phyloP scores from a whole-genome alignment of 1,284 basidiomycete genomes.

The Bondarzewia mesenterica region DNA sequence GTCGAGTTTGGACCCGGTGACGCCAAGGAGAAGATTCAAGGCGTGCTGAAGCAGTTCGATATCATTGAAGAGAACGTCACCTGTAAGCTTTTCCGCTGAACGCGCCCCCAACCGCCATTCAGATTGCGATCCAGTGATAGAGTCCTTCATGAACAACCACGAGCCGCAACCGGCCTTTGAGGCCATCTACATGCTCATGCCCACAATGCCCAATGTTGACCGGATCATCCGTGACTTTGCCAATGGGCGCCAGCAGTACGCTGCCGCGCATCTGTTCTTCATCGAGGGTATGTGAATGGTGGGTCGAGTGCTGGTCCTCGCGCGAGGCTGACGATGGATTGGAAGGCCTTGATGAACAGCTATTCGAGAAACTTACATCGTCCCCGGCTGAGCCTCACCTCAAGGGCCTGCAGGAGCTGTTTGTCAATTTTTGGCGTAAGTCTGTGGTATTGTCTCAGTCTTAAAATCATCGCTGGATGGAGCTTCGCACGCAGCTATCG shows the following conservation, averaged over 20 bases:
- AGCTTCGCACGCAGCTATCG: slow-evolving; percentile 55
- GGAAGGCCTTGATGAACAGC: slow-evolving; percentile 68
- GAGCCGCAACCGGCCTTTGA: slow-evolving; percentile 78
- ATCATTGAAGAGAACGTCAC: slow-evolving; percentile 93
- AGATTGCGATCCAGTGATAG: slow-evolving; percentile 49
- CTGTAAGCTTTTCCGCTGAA: slow-evolving; percentile 42
- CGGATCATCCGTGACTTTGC: slow-evolving; percentile 85
- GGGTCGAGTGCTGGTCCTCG: neutral
- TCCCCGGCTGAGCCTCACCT: slow-evolving; percentile 69
- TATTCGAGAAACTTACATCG: slow-evolving; percentile 67
- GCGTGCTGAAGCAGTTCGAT: slow-evolving; percentile 89
- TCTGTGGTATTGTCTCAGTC: slow-evolving; percentile 14
- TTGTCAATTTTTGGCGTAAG: slow-evolving; percentile 84
- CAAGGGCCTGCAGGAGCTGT: slow-evolving; percentile 73
- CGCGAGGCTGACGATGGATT: slow-evolving; percentile 1
- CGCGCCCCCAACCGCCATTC: slow-evolving; percentile 1
- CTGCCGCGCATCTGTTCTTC: slow-evolving; percentile 90
- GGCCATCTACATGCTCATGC: slow-evolving; percentile 90
- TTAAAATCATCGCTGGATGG: neutral
- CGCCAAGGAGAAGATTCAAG: too few species aligned
- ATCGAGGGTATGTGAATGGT: slow-evolving; percentile 66
- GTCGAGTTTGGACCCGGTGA: too few species aligned
- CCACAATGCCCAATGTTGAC: slow-evolving; percentile 91
- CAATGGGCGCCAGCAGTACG: slow-evolving; percentile 64
- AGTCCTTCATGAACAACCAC: slow-evolving; percentile 65